Conservation (phyloP, 2,329 filamentous ascomycete genomes). For the Epichloe glyceriae region DNA sequence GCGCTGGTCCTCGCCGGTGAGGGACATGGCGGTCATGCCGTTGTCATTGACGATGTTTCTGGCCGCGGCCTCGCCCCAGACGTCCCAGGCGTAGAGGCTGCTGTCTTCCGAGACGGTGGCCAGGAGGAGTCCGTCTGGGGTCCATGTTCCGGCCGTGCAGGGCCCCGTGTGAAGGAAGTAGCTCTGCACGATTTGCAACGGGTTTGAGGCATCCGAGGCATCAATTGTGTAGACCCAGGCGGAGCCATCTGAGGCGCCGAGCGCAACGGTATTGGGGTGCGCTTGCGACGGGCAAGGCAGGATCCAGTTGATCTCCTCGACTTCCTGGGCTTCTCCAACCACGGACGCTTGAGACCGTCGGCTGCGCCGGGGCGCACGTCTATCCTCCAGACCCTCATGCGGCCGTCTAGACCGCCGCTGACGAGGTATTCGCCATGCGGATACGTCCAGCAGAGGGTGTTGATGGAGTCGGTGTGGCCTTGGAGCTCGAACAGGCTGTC, state of each 20-base stretch:
- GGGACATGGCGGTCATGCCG: slow-evolving; percentile 55
- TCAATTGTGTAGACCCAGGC: slow-evolving; percentile 95
- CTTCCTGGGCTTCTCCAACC: slow-evolving; percentile 70
- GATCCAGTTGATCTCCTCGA: slow-evolving; percentile 92
- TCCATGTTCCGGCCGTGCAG: slow-evolving; percentile 87
- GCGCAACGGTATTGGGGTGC: slow-evolving; percentile 68
- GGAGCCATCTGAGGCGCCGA: slow-evolving; percentile 81
- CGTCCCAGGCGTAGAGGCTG: slow-evolving; percentile 85
- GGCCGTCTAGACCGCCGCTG: slow-evolving; percentile 81
- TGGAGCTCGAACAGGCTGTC: slow-evolving; percentile 60
- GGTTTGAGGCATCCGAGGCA: slow-evolving; percentile 39
- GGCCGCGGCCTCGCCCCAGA: slow-evolving; percentile 65
- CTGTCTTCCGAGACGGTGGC: slow-evolving; percentile 83
- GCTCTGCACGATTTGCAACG: slow-evolving; percentile 73
- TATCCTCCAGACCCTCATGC: slow-evolving; percentile 56
- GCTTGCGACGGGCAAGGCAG: slow-evolving; percentile 56
- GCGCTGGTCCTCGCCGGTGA: slow-evolving; percentile 73
- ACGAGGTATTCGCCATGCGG: slow-evolving; percentile 73
- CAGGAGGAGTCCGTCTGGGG: slow-evolving; percentile 71
- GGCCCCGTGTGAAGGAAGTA: slow-evolving; percentile 82
- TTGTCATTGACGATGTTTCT: slow-evolving; percentile 36
- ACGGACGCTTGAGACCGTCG: slow-evolving; percentile 38
- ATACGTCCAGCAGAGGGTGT: slow-evolving; percentile 70
- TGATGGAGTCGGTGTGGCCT: slow-evolving; percentile 88
- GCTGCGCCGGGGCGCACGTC: slow-evolving; percentile 32